Evolutionary conservation across 2,329 filamentous ascomycete species (phyloP).

Genomic region (Arthroderma uncinatum): DNA sequence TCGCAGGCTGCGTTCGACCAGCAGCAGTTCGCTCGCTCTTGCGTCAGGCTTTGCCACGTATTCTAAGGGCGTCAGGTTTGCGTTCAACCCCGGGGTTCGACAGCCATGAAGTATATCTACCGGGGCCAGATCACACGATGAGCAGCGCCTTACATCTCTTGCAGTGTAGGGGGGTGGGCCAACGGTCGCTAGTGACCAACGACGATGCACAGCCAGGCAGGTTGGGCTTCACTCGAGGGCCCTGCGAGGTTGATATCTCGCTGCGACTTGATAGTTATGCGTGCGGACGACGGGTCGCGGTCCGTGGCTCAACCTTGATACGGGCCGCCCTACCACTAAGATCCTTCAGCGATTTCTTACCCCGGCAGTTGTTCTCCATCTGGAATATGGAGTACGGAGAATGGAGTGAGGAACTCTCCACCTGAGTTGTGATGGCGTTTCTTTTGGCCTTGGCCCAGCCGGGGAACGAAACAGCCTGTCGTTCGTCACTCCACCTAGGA

Average conservation of each 20-base stretch:
- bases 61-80: too few relatives aligned
- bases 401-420: too few relatives aligned
- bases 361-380: too few relatives aligned
- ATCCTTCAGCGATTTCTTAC: neutral
- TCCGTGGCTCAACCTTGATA: neutral
- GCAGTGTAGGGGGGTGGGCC: neutral
- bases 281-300: neutral
- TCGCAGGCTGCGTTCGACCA: too few relatives aligned
- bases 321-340: neutral
- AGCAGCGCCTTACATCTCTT: neutral
- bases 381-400: too few relatives aligned
- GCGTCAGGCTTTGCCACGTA: too few relatives aligned
- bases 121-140: neutral
- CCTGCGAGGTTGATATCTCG: too few relatives aligned
- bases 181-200: neutral
- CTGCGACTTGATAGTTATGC: neutral
- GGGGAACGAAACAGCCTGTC: too few relatives aligned
- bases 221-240: neutral
- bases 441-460: too few relatives aligned
- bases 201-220: neutral
- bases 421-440: neutral
- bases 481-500: too few relatives aligned
- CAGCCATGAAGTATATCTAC: neutral
- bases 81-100: neutral
- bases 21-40: too few relatives aligned